Conservation (phyloP, 495 filamentous ascomycete genomes). For the Echria macrotheca region DNA sequence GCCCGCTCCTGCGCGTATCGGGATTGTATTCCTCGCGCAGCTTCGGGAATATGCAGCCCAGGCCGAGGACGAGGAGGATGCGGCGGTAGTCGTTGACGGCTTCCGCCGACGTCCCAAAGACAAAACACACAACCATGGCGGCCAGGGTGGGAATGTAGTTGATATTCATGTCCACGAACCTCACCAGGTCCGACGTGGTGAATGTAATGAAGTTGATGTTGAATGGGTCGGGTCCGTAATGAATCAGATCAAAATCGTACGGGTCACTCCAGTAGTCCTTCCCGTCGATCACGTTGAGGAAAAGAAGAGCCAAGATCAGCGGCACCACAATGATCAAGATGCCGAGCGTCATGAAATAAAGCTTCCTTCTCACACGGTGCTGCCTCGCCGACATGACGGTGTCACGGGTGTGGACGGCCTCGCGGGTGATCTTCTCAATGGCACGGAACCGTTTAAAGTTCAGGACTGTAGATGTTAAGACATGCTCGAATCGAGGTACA, state of each 20-base stretch:
- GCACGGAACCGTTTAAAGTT: slow-evolving; percentile 62
- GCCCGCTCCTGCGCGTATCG: background rate
- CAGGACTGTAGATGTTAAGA: slow-evolving; percentile 42
- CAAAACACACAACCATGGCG: slow-evolving; percentile 59
- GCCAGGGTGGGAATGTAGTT: slow-evolving; percentile 62
- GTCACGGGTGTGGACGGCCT: slow-evolving; percentile 51
- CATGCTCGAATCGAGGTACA: background rate
- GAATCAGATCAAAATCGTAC: slow-evolving; percentile 30
- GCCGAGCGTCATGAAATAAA: slow-evolving; percentile 67
- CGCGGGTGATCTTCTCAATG: slow-evolving; percentile 57
- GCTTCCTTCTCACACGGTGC: slow-evolving; percentile 63
- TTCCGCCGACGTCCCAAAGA: slow-evolving; percentile 79
- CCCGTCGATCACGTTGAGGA: slow-evolving; percentile 44
- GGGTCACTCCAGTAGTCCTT: slow-evolving; percentile 49
- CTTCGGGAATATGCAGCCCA: slow-evolving; percentile 45
- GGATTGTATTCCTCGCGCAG: slow-evolving; percentile 27
- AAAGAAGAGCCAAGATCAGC: slow-evolving; percentile 55
- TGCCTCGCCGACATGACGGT: slow-evolving; percentile 34
- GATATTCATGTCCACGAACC: slow-evolving; percentile 49
- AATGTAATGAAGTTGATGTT: slow-evolving; percentile 58
- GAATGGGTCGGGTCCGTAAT: slow-evolving; percentile 28
- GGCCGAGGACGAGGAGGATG: slow-evolving; percentile 44
- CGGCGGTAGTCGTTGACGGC: slow-evolving; percentile 66
- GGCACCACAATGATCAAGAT: slow-evolving; percentile 66
- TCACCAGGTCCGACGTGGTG: slow-evolving; percentile 48